Conservation (phyloP, 768 basidiomycete species). For the Pisolithus orientalis region DNA sequence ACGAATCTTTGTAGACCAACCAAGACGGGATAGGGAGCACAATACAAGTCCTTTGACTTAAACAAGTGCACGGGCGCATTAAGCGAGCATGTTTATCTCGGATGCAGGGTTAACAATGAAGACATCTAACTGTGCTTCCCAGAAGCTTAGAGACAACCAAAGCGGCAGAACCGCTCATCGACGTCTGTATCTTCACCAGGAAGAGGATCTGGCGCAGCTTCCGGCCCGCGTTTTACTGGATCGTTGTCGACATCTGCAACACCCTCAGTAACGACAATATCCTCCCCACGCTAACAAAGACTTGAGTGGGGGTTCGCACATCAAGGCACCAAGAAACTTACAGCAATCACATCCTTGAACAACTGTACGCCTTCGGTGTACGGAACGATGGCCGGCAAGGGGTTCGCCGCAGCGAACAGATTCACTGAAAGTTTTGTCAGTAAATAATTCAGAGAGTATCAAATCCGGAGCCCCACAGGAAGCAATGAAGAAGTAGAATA, state of each 20-base stretch:
- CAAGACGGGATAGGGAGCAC: background rate
- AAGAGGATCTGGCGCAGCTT: background rate
- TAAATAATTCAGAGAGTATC: background rate
- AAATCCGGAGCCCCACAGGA: constrained; percentile 3
- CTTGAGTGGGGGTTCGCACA: background rate
- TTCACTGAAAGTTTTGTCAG: background rate
- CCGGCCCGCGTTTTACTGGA: constrained; percentile 1
- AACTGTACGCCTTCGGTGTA: constrained; percentile 3
- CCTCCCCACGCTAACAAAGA: constrained; percentile 3
- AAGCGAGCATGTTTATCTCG: background rate
- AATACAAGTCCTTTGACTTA: background rate
- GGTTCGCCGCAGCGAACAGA: constrained; percentile 2
- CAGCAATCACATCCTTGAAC: constrained; percentile 8
- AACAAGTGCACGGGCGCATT: background rate
- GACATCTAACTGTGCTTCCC: background rate
- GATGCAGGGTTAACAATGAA: background rate
- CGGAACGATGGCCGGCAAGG: constrained; percentile 6
- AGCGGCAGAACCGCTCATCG: constrained; percentile 9
- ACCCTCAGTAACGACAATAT: background rate
- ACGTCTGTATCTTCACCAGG: constrained; percentile 2
- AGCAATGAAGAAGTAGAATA: background rate
- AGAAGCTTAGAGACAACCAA: constrained; percentile 7
- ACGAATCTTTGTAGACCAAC: no score
- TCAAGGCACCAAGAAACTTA: background rate
- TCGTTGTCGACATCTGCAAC: background rate